A percentile compares a stretch with the other conserved stretches of the same genome.
Evolutionary conservation across 1,284 basidiomycete species (phyloP).

Genomic region (Thecaphora thlaspeos): DNA sequence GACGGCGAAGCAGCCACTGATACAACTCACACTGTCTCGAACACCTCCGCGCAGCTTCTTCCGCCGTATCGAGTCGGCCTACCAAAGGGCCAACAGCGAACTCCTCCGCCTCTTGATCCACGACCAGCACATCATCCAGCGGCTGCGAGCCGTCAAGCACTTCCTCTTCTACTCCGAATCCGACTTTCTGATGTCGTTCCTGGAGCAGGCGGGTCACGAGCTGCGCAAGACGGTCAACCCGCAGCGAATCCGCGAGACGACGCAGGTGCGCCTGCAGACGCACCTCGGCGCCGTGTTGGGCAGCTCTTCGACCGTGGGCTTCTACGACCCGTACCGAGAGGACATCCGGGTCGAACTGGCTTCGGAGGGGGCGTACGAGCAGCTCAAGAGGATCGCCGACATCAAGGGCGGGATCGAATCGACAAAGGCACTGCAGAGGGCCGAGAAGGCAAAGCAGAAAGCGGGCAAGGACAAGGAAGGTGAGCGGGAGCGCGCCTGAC

Average conservation of each 20-base stretch:
- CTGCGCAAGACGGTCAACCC: slow-evolving; percentile 51
- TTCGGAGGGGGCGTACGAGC: slow-evolving; percentile 53
- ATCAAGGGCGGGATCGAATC: slow-evolving; percentile 55
- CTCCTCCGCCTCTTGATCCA: slow-evolving; percentile 49
- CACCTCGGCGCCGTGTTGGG: slow-evolving; percentile 55
- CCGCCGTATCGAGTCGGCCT: slow-evolving; percentile 49
- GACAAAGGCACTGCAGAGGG: slow-evolving; percentile 26
- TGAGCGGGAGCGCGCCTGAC: too few relatives aligned
- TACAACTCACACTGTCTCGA: too few relatives aligned
- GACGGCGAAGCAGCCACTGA: too few relatives aligned
- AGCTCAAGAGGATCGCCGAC: slow-evolving; percentile 55
- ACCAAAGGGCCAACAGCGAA: slow-evolving; percentile 53
- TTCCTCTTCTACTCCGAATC: slow-evolving; percentile 54
- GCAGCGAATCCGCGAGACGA: slow-evolving; percentile 60
- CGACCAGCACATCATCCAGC: slow-evolving; percentile 50
- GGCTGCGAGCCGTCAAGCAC: slow-evolving; percentile 53
- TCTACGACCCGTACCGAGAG: slow-evolving; percentile 52
- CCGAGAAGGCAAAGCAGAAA: slow-evolving; percentile 15
- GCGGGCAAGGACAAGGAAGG: slow-evolving; percentile 61
- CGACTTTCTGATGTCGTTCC: slow-evolving; percentile 54
- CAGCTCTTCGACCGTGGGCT: slow-evolving; percentile 51
- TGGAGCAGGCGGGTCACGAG: slow-evolving; percentile 53
- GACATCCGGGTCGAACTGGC: slow-evolving; percentile 53
- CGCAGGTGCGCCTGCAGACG: slow-evolving; percentile 50
- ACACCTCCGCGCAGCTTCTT: slow-evolving; percentile 35